Base-by-base conservation (phyloP, 768 basidiomycete species). In the Gymnopilus junonius region DNA sequence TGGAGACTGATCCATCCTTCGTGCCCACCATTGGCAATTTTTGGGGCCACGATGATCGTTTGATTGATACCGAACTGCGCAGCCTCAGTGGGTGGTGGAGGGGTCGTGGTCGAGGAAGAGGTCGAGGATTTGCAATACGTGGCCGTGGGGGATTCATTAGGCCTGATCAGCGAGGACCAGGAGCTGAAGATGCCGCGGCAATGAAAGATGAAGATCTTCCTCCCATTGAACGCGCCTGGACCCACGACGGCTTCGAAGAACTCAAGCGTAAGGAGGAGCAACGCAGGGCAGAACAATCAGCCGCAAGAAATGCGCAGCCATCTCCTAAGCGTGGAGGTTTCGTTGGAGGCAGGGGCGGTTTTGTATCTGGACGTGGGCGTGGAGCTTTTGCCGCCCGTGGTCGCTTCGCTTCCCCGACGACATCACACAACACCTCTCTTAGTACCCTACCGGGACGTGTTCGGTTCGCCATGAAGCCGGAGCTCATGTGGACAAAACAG, bases 21-120 rank as follows among this genome's bases (percentile, higher is more conserved):
- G 91, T 94, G 29, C 95, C 95, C 23, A 91, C 88, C 25, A 91
- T 96, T 23, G 95, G 95, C 58, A 90, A 90, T 65, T 97, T 97
- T 72, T 97, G 94, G 94, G 89, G 92, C 4, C 95, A 97, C 72
- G 95, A 97, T 74, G 95, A 97, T 73, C 89, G 95, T 50, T 78
- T 95, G 58, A 79, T 94, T 72, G 90, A 93, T 75, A 92, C 92
- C 74, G 88, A 92, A 64, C 75, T 93, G 42, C 86, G 94, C 42
- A 90, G 89, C 71, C 76, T 95, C 46, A 94, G 92, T 76, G 87
- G 87, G 1, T 95, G 93, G 93, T 95, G 94, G 93, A 82, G 72
- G 50, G 86, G 87, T 43, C 84, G 91, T 43, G 72, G 74, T 54
- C 61, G 74, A 61, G 74, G 72, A 42, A 63, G 69, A 32, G 88